Evolutionary conservation across 2,329 filamentous ascomycete species (phyloP).

Genomic region (Chalaropsis thielavioides): DNA sequence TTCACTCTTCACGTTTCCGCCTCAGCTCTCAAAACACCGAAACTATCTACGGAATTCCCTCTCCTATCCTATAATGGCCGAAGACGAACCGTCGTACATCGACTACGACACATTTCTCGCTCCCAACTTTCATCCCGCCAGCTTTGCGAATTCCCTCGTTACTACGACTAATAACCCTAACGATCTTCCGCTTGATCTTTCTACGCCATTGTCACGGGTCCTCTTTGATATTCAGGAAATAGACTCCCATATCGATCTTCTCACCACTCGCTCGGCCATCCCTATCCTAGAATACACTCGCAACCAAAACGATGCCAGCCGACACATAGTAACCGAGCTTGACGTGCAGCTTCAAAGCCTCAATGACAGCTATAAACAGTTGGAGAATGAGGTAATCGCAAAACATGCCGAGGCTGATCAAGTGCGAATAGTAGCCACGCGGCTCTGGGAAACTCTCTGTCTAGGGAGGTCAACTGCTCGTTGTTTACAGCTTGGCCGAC

Average conservation of each 20-base stretch:
- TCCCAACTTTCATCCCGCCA: constrained; percentile 62
- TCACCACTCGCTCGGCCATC: constrained; percentile 72
- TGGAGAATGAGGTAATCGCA: constrained; percentile 73
- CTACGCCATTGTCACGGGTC: constrained; percentile 81
- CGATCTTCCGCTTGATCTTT: constrained; percentile 81
- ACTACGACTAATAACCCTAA: constrained; percentile 82
- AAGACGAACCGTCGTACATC: constrained; percentile 68
- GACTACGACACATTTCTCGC: constrained; percentile 87
- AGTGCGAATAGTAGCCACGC: constrained; percentile 59
- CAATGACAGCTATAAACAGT: constrained; percentile 69
- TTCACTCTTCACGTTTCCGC: neutral
- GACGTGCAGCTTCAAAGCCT: constrained; percentile 67
- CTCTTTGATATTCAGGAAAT: constrained; percentile 96
- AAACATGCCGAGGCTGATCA: constrained; percentile 78
- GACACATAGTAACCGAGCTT: constrained; percentile 57
- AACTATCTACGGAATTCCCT: no score
- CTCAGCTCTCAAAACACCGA: neutral
- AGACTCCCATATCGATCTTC: constrained; percentile 82
- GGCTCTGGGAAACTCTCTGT: constrained; percentile 66
- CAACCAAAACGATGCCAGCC: constrained; percentile 57
- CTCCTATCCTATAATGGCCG: constrained; percentile 18
- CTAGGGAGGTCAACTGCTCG: constrained; percentile 63
- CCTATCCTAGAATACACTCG: constrained; percentile 68
- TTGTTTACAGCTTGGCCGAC: constrained; percentile 66
- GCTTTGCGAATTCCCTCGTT: constrained; percentile 80